These are phyloP conservation scores for Xylariaceae sp. DNA, from an alignment of 2,329 filamentous ascomycete genomes.

Conservation along the genomic window DNA sequence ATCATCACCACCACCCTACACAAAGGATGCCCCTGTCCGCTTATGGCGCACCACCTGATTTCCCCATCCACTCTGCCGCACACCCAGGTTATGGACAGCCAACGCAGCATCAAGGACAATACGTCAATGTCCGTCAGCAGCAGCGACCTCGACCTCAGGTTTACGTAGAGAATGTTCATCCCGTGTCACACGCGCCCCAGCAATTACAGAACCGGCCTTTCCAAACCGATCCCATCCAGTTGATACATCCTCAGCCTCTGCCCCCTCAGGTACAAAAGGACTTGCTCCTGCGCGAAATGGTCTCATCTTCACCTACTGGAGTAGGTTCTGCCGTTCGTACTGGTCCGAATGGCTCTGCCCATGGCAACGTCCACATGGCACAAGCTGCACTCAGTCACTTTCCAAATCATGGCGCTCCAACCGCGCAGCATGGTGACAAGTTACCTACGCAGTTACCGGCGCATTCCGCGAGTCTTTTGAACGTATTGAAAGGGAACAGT, in stretches of 20 bases:
- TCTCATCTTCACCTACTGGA: conserved; percentile 28
- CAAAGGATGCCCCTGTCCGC: conserved; percentile 42
- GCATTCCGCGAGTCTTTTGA: conserved; percentile 32
- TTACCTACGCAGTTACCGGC: conserved; percentile 22
- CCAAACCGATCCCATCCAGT: conserved; percentile 26
- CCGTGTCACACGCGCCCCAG: too few species aligned
- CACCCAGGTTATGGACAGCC: conserved; percentile 6
- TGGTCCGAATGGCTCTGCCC: conserved; percentile 10
- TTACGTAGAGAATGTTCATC: conserved; percentile 12
- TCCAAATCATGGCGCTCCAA: background rate
- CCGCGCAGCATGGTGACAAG: conserved; percentile 6
- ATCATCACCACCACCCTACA: conserved; percentile 50
- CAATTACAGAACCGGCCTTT: background rate
- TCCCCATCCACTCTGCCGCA: conserved; percentile 36
- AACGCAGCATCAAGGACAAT: too few species aligned
- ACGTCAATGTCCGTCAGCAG: conserved; percentile 5
- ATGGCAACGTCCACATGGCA: conserved; percentile 2
- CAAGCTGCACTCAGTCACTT: too few species aligned
- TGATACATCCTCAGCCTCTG: conserved; percentile 45
- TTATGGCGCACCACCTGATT: conserved; percentile 45
- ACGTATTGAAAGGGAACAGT: conserved; percentile 35
- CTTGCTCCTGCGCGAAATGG: conserved; percentile 40
- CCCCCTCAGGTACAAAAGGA: conserved; percentile 53
- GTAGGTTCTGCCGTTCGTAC: conserved; percentile 14
- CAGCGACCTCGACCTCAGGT: conserved; percentile 23